A percentile compares a stretch with the other conserved stretches of the same genome.
phyloP scores from a whole-genome alignment of 2,329 filamentous ascomycete species.

The Aspergillus sp. region DNA sequence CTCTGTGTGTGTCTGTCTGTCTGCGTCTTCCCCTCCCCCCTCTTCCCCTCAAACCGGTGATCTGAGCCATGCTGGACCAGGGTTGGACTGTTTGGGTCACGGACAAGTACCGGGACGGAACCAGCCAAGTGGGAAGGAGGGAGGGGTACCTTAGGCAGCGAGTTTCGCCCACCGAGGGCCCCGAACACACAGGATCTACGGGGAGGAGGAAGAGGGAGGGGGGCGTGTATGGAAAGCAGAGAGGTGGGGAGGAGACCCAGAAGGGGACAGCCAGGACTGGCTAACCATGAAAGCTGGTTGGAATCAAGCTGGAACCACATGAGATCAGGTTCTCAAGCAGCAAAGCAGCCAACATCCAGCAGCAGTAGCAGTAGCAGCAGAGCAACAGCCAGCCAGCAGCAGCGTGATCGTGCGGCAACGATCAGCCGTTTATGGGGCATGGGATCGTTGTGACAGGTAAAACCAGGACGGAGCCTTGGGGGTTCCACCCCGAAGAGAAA shows the following conservation, averaged over 20 bases:
- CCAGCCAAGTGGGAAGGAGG: neutral
- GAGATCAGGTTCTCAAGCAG: slow-evolving; percentile 31
- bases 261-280: no score
- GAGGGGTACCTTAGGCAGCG: neutral
- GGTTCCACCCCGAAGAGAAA: slow-evolving; percentile 12
- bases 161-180: neutral
- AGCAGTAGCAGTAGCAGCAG: neutral
- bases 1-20: no score
- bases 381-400: neutral
- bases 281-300: neutral
- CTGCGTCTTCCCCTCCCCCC: neutral
- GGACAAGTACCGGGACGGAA: neutral
- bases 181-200: slow-evolving; percentile 15
- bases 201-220: neutral
- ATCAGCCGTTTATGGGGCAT: slow-evolving; percentile 42
- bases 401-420: slow-evolving; percentile 33
- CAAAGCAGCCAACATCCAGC: neutral
- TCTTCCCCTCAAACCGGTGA: slow-evolving; percentile 6
- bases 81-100: neutral
- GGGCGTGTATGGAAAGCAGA: no score
- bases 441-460: slow-evolving; percentile 37
- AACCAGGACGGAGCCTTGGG: slow-evolving; percentile 13
- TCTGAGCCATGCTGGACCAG: slow-evolving; percentile 1
- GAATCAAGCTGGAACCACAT: slow-evolving; percentile 8
- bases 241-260: no score